Conservation (phyloP, 768 basidiomycete species). For the Leucosporidium creatinivorum region DNA sequence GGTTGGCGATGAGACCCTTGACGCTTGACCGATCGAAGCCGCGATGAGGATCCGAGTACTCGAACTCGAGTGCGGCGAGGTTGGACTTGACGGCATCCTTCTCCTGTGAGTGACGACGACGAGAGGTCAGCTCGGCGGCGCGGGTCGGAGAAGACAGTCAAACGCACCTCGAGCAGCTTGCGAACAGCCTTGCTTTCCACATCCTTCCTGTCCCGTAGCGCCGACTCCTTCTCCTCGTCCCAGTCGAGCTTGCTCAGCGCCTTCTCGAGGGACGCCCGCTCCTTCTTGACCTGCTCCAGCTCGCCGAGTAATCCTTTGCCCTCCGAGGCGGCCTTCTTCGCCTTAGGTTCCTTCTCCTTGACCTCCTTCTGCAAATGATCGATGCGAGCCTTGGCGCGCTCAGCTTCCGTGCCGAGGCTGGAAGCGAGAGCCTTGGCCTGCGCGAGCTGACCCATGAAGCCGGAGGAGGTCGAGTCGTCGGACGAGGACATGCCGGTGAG, state of each 20-base stretch:
- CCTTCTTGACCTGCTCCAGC: constrained; percentile 49
- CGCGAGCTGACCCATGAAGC: constrained; percentile 93
- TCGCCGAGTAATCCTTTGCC: constrained; percentile 67
- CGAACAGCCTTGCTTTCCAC: constrained; percentile 49
- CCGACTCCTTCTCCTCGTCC: constrained; percentile 65
- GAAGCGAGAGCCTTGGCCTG: constrained; percentile 68
- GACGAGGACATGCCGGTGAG: constrained; percentile 81
- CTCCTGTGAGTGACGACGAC: constrained; percentile 45
- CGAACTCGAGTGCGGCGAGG: constrained; percentile 57
- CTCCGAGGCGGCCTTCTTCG: constrained; percentile 78
- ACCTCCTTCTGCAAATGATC: constrained; percentile 72
- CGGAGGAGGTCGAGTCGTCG: constrained; percentile 61
- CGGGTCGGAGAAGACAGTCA: too few relatives aligned
- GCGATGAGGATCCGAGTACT: constrained; percentile 66
- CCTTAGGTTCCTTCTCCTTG: constrained; percentile 62
- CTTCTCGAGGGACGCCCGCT: constrained; percentile 54
- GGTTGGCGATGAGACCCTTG: constrained; percentile 82
- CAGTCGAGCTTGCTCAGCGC: constrained; percentile 61
- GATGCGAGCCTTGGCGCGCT: constrained; percentile 69
- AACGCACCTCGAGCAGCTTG: constrained; percentile 56
- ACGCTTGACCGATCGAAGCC: constrained; percentile 78
- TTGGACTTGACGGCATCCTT: constrained; percentile 48
- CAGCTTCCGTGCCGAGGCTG: constrained; percentile 72
- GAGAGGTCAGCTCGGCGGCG: neutral
- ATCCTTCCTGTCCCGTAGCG: constrained; percentile 48